These are phyloP conservation scores for Ceratocystis ficicola DNA, from an alignment of 2,329 filamentous ascomycete species.

Conservation along the genomic window DNA sequence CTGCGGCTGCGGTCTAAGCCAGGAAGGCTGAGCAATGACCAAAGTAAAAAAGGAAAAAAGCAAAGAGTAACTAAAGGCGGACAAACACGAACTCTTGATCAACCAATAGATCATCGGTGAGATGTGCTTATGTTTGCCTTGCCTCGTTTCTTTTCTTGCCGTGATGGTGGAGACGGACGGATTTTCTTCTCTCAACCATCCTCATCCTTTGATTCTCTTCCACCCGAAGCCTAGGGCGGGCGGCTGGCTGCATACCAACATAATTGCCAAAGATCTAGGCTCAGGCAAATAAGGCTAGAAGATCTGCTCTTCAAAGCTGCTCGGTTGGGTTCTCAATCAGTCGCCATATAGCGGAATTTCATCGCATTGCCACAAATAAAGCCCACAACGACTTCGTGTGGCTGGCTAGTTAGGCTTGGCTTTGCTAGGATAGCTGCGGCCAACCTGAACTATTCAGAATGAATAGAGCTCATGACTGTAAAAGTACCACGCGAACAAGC, in stretches of 20 bases:
- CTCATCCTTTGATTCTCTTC: background rate
- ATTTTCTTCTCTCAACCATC: background rate
- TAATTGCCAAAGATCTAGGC: no score
- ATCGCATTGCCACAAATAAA: background rate
- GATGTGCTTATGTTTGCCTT: background rate
- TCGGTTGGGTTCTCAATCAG: background rate
- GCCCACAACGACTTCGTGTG: constrained; percentile 3
- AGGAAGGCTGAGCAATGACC: background rate
- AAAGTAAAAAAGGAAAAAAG: no score
- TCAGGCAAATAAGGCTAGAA: background rate
- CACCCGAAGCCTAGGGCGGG: background rate
- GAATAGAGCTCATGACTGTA: background rate
- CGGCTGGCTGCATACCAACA: background rate
- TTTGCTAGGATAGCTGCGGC: background rate
- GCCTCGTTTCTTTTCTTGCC: background rate
- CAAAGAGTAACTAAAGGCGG: no score
- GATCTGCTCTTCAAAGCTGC: background rate
- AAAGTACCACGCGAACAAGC: background rate
- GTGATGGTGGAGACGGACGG: background rate
- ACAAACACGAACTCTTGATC: background rate
- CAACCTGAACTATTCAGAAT: no score
- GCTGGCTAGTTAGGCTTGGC: background rate
- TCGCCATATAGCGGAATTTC: background rate
- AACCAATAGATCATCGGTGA: background rate
- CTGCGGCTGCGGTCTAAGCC: background rate